These are phyloP conservation scores for Phytophthora fragariaefolia DNA, from an alignment of 352 stramenopile genomes.

Conservation along the genomic window DNA sequence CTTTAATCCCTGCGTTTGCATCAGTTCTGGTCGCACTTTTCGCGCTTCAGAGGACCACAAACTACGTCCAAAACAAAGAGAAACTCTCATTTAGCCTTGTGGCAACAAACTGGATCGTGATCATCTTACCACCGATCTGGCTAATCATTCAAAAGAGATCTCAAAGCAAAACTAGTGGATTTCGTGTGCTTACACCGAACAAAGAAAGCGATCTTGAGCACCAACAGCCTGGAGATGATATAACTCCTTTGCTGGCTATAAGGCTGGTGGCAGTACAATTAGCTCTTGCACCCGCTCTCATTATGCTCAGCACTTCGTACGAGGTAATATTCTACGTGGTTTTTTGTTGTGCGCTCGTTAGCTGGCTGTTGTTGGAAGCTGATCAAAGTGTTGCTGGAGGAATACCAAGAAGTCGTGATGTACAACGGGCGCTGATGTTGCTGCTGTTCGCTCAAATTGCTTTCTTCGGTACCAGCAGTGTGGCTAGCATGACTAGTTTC, in stretches of 20 bases:
- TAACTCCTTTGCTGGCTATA: slow-evolving; percentile 12
- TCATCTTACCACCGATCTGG: slow-evolving; percentile 38
- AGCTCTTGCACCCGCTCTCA: slow-evolving; percentile 58
- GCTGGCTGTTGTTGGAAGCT: slow-evolving; percentile 68
- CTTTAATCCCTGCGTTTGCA: not conserved
- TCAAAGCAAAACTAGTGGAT: not conserved
- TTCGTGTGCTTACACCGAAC: slow-evolving; percentile 12
- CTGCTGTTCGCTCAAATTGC: slow-evolving; percentile 78
- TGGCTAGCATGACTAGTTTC: slow-evolving; percentile 85
- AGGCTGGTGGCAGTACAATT: slow-evolving; percentile 57
- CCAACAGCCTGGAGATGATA: slow-evolving; percentile 11
- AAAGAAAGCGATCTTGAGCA: slow-evolving; percentile 18
- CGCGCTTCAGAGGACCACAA: slow-evolving; percentile 50
- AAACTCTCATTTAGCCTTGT: slow-evolving; percentile 44
- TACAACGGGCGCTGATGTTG: slow-evolving; percentile 73
- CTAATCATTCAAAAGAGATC: slow-evolving; percentile 34
- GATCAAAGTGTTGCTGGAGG: not conserved
- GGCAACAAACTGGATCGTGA: slow-evolving; percentile 54
- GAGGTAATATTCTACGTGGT: slow-evolving; percentile 78
- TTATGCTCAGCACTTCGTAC: slow-evolving; percentile 79
- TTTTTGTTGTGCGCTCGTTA: slow-evolving; percentile 53
- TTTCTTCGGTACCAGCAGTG: slow-evolving; percentile 86
- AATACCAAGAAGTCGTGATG: slow-evolving; percentile 30
- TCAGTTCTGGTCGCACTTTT: slow-evolving; percentile 47
- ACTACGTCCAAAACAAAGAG: slow-evolving; percentile 36